A percentile compares a stretch with the other conserved stretches of the same genome.
Conservation (phyloP, 495 filamentous ascomycete species). For the Aspergillus haitiensis region DNA sequence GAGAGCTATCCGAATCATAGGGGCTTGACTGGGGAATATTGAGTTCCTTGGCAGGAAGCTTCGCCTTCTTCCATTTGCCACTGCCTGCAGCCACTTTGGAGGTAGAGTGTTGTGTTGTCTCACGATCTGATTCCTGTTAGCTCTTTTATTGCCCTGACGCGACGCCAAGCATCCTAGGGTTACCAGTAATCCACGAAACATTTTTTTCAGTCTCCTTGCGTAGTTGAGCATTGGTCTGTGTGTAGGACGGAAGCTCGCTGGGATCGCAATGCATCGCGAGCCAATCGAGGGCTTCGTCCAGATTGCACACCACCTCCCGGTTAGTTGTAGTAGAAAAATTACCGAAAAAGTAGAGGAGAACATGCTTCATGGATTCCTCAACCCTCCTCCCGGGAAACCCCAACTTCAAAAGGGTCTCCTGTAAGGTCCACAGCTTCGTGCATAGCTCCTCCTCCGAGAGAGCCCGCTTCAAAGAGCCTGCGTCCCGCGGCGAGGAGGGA, state of each 20-base stretch:
- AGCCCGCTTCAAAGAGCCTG: constrained; percentile 32
- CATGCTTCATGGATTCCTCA: constrained; percentile 62
- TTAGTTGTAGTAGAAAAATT: constrained; percentile 44
- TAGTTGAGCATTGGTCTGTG: constrained; percentile 36
- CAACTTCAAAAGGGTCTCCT: constrained; percentile 62
- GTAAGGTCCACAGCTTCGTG: constrained; percentile 76
- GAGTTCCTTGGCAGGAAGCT: constrained; percentile 30
- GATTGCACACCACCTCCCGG: constrained; percentile 75
- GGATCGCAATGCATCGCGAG: constrained; percentile 67
- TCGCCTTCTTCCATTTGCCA: constrained; percentile 31
- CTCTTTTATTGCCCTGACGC: constrained; percentile 18
- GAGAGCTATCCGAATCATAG: constrained; percentile 54
- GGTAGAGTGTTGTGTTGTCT: constrained; percentile 36
- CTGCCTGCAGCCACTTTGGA: constrained; percentile 29
- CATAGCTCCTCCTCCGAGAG: constrained; percentile 69
- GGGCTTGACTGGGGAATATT: constrained; percentile 23
- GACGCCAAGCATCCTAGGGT: constrained; percentile 25
- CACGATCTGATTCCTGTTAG: constrained; percentile 39
- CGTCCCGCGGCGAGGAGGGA: constrained; percentile 30
- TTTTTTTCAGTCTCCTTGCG: constrained; percentile 39
- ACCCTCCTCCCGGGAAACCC: constrained; percentile 66
- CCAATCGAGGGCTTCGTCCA: constrained; percentile 87
- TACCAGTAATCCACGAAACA: constrained; percentile 49
- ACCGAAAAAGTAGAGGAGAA: constrained; percentile 58
- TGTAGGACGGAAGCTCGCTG: constrained; percentile 72